A percentile compares a stretch with the other conserved stretches of the same genome.
phyloP scores from a whole-genome alignment of 1,284 basidiomycete genomes.

The Farysia itapuensis region DNA sequence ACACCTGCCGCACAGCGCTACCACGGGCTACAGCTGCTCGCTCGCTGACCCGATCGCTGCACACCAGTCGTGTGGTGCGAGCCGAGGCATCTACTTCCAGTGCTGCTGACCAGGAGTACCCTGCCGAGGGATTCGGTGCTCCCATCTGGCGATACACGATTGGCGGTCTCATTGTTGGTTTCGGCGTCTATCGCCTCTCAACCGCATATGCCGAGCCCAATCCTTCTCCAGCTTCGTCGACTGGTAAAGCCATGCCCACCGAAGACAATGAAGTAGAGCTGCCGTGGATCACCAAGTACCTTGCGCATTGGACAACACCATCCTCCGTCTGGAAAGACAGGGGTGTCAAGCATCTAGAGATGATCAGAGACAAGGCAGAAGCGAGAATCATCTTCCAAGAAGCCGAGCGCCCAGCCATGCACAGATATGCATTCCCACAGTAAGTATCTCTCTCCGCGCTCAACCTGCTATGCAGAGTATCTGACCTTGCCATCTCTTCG shows the following conservation, averaged over 20 bases:
- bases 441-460: constrained; percentile 14
- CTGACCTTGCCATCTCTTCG: too few species aligned
- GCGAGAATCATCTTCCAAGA: constrained; percentile 47
- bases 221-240: constrained; percentile 37
- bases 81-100: constrained; percentile 19
- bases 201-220: constrained; percentile 39
- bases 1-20: constrained; percentile 6
- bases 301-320: constrained; percentile 42
- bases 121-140: constrained; percentile 35
- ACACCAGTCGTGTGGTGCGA: constrained; percentile 24
- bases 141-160: constrained; percentile 51
- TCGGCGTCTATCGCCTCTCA: constrained; percentile 45
- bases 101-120: constrained; percentile 24
- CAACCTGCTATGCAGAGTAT: background rate
- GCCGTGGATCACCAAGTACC: constrained; percentile 54
- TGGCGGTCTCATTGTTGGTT: constrained; percentile 27
- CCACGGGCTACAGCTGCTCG: constrained; percentile 10
- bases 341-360: constrained; percentile 39
- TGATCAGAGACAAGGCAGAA: constrained; percentile 43
- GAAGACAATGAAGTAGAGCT: constrained; percentile 41
- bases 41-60: constrained; percentile 15
- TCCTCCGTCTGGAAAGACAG: constrained; percentile 37
- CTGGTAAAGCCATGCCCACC: constrained; percentile 34
- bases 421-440: constrained; percentile 42
- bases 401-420: constrained; percentile 49